These are phyloP conservation scores for Podaxis mareebaensis DNA, from an alignment of 768 basidiomycete genomes.

Conservation along the genomic window DNA sequence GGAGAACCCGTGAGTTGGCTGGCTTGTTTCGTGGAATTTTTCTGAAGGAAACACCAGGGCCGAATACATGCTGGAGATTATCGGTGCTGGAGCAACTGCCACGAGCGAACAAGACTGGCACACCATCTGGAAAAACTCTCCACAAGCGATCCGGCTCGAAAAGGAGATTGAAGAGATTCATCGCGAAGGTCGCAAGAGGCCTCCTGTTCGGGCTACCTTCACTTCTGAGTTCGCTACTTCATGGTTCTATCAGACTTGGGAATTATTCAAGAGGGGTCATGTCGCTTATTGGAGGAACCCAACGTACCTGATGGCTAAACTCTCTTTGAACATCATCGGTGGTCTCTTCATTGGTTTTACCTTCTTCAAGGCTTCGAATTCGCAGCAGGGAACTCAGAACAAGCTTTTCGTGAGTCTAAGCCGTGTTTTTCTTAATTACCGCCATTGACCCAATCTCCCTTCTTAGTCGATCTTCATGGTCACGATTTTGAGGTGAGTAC, in stretches of 20 bases:
- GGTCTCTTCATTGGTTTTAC: conserved; percentile 65
- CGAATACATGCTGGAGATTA: conserved; percentile 69
- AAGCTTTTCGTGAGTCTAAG: conserved; percentile 56
- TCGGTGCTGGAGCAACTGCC: conserved; percentile 72
- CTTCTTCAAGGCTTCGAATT: conserved; percentile 56
- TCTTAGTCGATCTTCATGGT: conserved; percentile 56
- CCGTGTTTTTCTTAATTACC: conserved; percentile 9
- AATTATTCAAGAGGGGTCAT: conserved; percentile 46
- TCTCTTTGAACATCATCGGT: conserved; percentile 51
- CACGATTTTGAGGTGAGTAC: conserved; percentile 39
- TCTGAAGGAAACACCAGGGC: conserved; percentile 35
- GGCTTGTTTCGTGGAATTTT: not conserved
- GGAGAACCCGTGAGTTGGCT: conserved; percentile 67
- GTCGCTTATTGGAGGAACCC: conserved; percentile 56
- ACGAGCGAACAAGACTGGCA: conserved; percentile 57
- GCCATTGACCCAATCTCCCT: not conserved
- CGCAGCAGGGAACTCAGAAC: conserved; percentile 61
- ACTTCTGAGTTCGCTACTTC: conserved; percentile 51
- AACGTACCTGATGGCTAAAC: conserved; percentile 60
- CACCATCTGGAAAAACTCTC: conserved; percentile 53
- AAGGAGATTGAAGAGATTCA: conserved; percentile 49
- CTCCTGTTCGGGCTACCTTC: conserved; percentile 36
- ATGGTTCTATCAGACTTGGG: conserved; percentile 49
- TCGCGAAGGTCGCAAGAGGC: conserved; percentile 43
- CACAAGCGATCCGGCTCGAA: conserved; percentile 38